Evolutionary conservation across 2,329 filamentous ascomycete species (phyloP).

Genomic region (Graphilbum fragrans): DNA sequence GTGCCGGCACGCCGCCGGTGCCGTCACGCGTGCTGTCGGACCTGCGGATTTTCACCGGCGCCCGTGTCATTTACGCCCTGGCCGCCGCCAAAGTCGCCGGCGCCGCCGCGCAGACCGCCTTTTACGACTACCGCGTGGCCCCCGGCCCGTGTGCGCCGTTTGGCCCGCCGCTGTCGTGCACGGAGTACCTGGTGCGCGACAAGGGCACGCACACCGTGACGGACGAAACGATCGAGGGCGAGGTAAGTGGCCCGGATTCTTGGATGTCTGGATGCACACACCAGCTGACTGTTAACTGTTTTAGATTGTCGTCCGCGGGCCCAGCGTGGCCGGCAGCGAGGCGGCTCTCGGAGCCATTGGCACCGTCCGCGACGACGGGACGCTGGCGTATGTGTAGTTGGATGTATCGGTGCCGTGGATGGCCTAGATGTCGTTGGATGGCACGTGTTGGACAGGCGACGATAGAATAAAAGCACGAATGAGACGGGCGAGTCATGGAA

Average conservation of each 20-base stretch:
- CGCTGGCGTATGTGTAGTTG: slow-evolving; percentile 45
- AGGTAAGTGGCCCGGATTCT: slow-evolving; percentile 34
- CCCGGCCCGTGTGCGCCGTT: slow-evolving; percentile 50
- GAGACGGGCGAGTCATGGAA: too few relatives aligned
- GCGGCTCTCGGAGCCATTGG: slow-evolving; percentile 51
- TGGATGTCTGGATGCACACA: background rate
- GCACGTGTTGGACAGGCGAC: too few relatives aligned
- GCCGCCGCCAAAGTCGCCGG: slow-evolving; percentile 76
- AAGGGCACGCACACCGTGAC: slow-evolving; percentile 47
- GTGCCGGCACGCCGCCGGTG: slow-evolving; percentile 49
- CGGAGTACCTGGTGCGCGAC: slow-evolving; percentile 66
- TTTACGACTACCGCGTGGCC: slow-evolving; percentile 30
- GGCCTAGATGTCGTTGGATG: too few relatives aligned
- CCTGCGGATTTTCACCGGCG: slow-evolving; percentile 66
- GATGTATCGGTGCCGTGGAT: background rate
- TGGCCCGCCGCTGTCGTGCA: slow-evolving; percentile 65
- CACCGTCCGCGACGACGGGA: slow-evolving; percentile 59
- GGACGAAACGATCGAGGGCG: slow-evolving; percentile 48
- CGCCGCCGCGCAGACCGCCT: slow-evolving; percentile 65
- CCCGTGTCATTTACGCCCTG: slow-evolving; percentile 75
- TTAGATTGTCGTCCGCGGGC: slow-evolving; percentile 60
- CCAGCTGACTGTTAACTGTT: background rate
- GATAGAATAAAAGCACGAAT: too few relatives aligned
- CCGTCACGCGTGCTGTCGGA: slow-evolving; percentile 63
- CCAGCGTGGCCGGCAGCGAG: slow-evolving; percentile 58